Evolutionary conservation across 2,329 filamentous ascomycete genomes (phyloP).

Genomic region (Cadophora gregata): DNA sequence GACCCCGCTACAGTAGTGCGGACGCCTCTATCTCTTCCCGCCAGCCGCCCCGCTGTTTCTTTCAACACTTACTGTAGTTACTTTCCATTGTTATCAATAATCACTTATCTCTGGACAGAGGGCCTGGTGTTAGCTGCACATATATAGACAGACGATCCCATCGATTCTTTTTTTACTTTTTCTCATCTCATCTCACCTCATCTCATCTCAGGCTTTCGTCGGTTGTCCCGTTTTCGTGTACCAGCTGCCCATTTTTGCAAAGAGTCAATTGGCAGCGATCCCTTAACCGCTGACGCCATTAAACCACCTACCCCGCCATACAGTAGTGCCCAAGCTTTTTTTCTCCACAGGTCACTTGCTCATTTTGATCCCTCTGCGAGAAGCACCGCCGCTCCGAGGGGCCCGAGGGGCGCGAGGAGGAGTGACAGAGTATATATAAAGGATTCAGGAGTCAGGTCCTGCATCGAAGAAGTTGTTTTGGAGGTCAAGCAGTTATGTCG

Average conservation of each 20-base stretch:
- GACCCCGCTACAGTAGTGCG: slow-evolving; percentile 10
- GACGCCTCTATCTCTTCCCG: slow-evolving; percentile 14
- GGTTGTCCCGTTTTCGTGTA: neutral
- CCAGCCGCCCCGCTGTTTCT: slow-evolving; percentile 1
- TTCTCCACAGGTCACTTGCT: slow-evolving; percentile 15
- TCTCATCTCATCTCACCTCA: too few relatives aligned
- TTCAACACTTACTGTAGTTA: neutral
- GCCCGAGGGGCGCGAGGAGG: neutral
- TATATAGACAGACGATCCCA: neutral
- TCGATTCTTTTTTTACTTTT: neutral
- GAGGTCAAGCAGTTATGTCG: slow-evolving; percentile 31
- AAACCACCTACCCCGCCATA: slow-evolving; percentile 12
- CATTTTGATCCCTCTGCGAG: neutral
- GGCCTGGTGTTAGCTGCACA: neutral
- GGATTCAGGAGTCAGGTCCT: neutral
- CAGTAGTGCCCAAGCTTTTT: neutral
- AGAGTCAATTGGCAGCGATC: neutral
- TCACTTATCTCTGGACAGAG: slow-evolving; percentile 2
- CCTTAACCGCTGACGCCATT: slow-evolving; percentile 9
- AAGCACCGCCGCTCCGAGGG: neutral
- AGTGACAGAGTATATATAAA: slow-evolving; percentile 9
- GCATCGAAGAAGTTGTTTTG: neutral
- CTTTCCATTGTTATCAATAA: neutral
- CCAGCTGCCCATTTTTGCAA: neutral
- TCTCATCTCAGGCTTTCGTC: neutral